phyloP scores from a whole-genome alignment of 495 filamentous ascomycete species.

The Aspergillus nidulans region DNA sequence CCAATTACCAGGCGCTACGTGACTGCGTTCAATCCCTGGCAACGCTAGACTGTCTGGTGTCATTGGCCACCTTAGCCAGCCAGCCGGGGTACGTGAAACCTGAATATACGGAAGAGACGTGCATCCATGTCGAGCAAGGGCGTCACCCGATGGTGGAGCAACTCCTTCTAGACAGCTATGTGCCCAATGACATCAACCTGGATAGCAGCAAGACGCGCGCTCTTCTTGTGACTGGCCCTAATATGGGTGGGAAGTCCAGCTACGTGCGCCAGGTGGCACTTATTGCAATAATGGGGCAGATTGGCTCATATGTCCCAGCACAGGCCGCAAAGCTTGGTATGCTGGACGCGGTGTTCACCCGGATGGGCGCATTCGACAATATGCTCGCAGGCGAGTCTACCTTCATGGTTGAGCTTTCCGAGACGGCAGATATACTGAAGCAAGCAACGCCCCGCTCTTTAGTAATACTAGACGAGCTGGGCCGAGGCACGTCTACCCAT shows the following conservation, averaged over 20 bases:
- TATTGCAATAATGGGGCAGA: conserved; percentile 88
- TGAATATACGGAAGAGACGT: conserved; percentile 63
- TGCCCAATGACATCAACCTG: conserved; percentile 83
- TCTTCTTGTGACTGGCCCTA: conserved; percentile 89
- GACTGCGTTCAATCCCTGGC: conserved; percentile 85
- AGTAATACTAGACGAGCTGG: conserved; percentile 93
- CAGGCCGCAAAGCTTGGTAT: conserved; percentile 68
- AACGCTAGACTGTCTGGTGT: conserved; percentile 84
- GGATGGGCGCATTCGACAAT: conserved; percentile 97
- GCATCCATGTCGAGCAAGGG: conserved; percentile 69
- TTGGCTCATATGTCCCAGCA: conserved; percentile 92
- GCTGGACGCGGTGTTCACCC: conserved; percentile 87
- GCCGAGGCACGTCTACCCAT: conserved; percentile 87
- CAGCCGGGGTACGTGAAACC: conserved; percentile 92
- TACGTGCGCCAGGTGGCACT: conserved; percentile 92
- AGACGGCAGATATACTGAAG: conserved; percentile 87
- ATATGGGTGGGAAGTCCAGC: conserved; percentile 97
- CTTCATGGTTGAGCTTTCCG: conserved; percentile 96
- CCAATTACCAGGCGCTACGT: conserved; percentile 81
- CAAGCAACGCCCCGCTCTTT: conserved; percentile 75
- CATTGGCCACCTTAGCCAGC: conserved; percentile 73
- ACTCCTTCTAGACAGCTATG: conserved; percentile 79
- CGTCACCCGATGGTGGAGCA: conserved; percentile 97
- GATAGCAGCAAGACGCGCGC: conserved; percentile 59
- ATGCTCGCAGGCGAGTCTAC: conserved; percentile 92